Conservation (phyloP, 257 asterid species). For the Fraxinus quadrangulata region DNA sequence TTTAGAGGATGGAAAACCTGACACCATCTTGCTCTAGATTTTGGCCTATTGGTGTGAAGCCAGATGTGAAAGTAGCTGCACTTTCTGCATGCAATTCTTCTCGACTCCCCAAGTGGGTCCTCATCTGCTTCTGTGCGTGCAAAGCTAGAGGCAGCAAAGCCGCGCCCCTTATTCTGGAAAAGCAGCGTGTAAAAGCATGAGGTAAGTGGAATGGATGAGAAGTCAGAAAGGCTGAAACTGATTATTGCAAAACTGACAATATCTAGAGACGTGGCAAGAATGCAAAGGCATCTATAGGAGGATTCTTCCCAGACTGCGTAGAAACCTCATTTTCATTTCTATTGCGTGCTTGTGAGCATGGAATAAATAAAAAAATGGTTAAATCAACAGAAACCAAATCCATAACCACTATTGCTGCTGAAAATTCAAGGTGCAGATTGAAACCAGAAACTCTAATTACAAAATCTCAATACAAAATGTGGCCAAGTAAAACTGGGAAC, state of each 20-base stretch:
- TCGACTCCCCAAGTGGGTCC: slow-evolving; percentile 57
- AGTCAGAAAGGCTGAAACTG: neutral
- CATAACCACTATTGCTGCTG: neutral
- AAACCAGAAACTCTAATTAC: neutral
- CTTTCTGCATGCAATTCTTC: slow-evolving; percentile 83
- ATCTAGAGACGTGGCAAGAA: neutral
- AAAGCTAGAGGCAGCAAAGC: slow-evolving; percentile 51
- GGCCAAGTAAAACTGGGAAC: neutral
- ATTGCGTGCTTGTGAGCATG: neutral
- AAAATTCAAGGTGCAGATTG: neutral
- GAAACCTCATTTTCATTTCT: neutral
- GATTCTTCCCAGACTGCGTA: neutral
- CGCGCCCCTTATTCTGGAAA: slow-evolving; percentile 63
- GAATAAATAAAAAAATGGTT: neutral
- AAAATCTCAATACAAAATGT: neutral
- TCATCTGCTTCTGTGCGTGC: slow-evolving; percentile 55
- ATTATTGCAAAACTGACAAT: neutral
- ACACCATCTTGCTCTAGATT: slow-evolving; percentile 98
- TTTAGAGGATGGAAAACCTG: slow-evolving; percentile 58
- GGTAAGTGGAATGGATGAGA: slow-evolving; percentile 24
- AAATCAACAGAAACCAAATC: neutral
- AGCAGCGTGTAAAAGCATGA: slow-evolving; percentile 23
- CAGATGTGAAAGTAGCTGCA: slow-evolving; percentile 82
- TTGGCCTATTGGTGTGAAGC: slow-evolving; percentile 66
- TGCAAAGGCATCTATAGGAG: neutral